Evolutionary conservation across 495 filamentous ascomycete species (phyloP), one percentile per base, ranked within the genome.

Genomic region (Podospora appendiculata): DNA sequence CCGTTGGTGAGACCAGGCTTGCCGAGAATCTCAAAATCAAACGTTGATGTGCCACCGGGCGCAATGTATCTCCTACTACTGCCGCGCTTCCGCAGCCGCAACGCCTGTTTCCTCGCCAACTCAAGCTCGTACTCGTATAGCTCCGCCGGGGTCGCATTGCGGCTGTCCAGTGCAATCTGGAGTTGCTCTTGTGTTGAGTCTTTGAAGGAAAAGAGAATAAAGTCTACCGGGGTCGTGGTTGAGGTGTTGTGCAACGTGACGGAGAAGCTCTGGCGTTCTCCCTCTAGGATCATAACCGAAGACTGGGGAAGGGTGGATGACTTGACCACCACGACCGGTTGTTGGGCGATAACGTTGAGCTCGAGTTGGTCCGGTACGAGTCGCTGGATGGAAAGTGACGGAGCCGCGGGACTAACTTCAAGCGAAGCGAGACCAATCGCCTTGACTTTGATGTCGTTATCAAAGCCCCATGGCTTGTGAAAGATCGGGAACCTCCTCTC

Each of bases 201-300:
- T 52, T 88, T 83, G 68, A 95, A 95, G 0, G 88, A 90, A 52
- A 96, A 87, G 17, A 90, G 74, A 8, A 95, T 65, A 45, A 95
- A 80, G 65, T 95, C 89, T n/a, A 86, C 87, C 25, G 87, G 76
- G 6, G 83, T 85, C 7, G 79, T 75, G 7, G 62, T 52, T 1
- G 90, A 95, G 11, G 80, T 69, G 55, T 97, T 96, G 52, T 85
- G 79, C 35, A 97, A 70, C 0, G 89, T 93, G 40, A 95, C 79
- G 2, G 77, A 83, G 55, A 97, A 96, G 1, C 72, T 71, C 56
- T 81, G 82, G 13, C 78, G 77, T 66, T 97, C 90, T 12, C 91
- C 91, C 68, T 95, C 90, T 12, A 96, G 74, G 49, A 96, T 76
- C 89, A 95, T 95, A 45, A 95, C 72, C 33, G 92, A 89, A 13